Conservation (phyloP, 1,139 yeast species). For the Taphrina deformans region DNA sequence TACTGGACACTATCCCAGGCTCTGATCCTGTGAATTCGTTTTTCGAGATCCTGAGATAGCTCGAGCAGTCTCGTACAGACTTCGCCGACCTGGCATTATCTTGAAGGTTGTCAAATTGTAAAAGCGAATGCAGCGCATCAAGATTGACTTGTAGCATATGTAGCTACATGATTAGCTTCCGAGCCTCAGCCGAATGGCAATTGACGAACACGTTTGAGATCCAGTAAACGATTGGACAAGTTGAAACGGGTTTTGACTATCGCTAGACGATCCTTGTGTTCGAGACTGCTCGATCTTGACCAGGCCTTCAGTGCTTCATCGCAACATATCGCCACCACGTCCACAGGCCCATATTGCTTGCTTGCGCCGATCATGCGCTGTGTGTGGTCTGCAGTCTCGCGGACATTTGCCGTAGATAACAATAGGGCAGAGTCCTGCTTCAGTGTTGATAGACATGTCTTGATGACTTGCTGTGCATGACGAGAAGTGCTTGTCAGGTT, state of each 20-base stretch:
- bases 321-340: background rate
- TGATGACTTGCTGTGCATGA: conserved; percentile 15
- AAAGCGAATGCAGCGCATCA: background rate
- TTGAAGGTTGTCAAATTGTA: background rate
- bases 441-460: conserved; percentile 6
- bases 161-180: background rate
- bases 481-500: background rate
- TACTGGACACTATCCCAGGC: background rate
- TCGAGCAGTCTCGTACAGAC: background rate
- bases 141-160: background rate
- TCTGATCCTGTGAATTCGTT: background rate
- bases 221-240: conserved; percentile 12
- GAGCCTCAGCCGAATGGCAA: background rate
- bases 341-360: background rate
- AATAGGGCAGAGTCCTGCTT: background rate
- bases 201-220: conserved; percentile 6
- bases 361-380: background rate
- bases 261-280: conserved; percentile 1
- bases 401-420: background rate
- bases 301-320: background rate
- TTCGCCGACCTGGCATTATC: background rate
- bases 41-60: background rate
- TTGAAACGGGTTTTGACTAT: conserved; percentile 18
- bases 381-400: background rate
- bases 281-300: background rate